These are phyloP conservation scores for Sphagnum contortum DNA, from an alignment of 225 moss, liverwort and hornwort species.

Conservation along the genomic window DNA sequence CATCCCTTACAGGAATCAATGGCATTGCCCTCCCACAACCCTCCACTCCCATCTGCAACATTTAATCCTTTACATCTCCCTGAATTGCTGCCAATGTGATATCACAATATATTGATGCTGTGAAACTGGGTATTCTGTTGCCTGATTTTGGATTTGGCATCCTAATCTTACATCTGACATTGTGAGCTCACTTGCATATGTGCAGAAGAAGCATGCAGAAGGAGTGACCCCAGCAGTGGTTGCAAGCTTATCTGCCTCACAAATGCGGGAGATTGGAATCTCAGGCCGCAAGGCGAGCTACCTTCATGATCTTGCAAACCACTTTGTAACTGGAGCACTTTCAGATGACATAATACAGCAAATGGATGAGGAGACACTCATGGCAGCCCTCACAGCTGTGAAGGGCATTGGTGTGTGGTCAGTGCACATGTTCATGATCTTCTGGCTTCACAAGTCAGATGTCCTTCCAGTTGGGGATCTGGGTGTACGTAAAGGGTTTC, in stretches of 20 bases:
- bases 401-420: conserved; percentile 94
- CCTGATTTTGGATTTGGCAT: neutral
- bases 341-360: conserved; percentile 40
- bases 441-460: conserved; percentile 68
- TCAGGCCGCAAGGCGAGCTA: conserved; percentile 75
- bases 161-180: too few relatives aligned
- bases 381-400: conserved; percentile 69
- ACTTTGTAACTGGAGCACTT: conserved; percentile 57
- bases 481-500: conserved; percentile 78
- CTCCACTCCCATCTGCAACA: too few relatives aligned
- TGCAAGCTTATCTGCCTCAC: conserved; percentile 38
- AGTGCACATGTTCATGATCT: conserved; percentile 98
- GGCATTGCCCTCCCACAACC: neutral
- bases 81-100: neutral
- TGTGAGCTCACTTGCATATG: too few relatives aligned
- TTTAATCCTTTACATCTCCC: too few relatives aligned
- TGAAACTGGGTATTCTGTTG: neutral
- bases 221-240: conserved; percentile 36
- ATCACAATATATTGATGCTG: neutral
- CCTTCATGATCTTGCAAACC: conserved; percentile 70
- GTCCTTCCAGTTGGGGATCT: conserved; percentile 86
- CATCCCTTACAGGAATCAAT: neutral
- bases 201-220: conserved; percentile 20
- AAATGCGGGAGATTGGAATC: conserved; percentile 56
- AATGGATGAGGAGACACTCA: conserved; percentile 69